A percentile compares a stretch with the other conserved stretches of the same genome.
Conservation (phyloP, 192 early-diverging fungal genomes). For the Phlyctochytrium arcticum region DNA sequence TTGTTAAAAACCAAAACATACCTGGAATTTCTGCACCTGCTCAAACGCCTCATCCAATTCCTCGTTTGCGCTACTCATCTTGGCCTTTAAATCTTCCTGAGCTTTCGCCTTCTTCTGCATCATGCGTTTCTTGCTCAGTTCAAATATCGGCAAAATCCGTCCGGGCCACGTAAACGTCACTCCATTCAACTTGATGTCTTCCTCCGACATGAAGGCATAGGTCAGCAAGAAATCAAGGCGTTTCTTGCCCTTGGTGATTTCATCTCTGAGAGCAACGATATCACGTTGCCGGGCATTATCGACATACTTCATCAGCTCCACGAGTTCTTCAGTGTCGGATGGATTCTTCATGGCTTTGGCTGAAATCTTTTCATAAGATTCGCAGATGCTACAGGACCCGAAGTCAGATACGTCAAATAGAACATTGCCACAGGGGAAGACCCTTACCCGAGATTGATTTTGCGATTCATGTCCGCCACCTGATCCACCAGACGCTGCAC, state of each 20-base stretch:
- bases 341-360: conserved; percentile 57
- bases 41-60: conserved; percentile 56
- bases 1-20: background rate
- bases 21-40: conserved; percentile 53
- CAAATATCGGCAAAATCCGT: conserved; percentile 60
- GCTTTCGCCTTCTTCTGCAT: conserved; percentile 60
- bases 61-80: conserved; percentile 50
- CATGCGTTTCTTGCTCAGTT: conserved; percentile 58
- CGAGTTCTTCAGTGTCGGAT: conserved; percentile 54
- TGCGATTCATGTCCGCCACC: conserved; percentile 57
- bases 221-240: conserved; percentile 54
- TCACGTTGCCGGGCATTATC: conserved; percentile 50
- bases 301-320: conserved; percentile 56
- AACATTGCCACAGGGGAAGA: too few species aligned
- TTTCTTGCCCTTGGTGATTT: conserved; percentile 50
- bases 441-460: conserved; percentile 43
- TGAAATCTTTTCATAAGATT: conserved; percentile 57
- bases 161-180: conserved; percentile 64
- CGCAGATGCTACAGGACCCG: conserved; percentile 48
- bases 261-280: conserved; percentile 45
- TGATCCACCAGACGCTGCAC: conserved; percentile 58
- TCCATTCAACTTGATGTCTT: conserved; percentile 61
- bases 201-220: conserved; percentile 56
- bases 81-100: conserved; percentile 57
- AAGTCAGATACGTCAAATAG: too few species aligned